Conservation (phyloP, 805 yeast species). For the Danielozyma ontarioensis region DNA sequence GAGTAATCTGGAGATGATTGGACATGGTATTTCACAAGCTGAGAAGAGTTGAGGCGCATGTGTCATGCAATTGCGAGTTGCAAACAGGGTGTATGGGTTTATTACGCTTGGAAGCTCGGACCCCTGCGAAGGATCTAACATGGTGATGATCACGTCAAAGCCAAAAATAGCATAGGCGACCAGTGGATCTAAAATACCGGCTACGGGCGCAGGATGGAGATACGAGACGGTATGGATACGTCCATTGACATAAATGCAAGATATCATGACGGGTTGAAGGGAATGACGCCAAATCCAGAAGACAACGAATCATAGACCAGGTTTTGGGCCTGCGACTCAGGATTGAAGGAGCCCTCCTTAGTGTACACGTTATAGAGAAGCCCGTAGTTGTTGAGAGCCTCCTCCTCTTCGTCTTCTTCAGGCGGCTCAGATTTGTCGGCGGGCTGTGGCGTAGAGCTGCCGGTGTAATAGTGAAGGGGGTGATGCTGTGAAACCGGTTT, state of each 20-base stretch:
- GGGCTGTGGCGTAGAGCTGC: slow-evolving; percentile 13
- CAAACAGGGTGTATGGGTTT: not conserved
- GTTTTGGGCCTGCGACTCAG: slow-evolving; percentile 6
- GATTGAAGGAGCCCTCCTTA: slow-evolving; percentile 25
- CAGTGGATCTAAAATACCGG: no score
- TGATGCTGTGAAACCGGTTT: slow-evolving; percentile 53
- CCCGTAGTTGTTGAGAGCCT: slow-evolving; percentile 30
- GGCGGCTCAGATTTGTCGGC: not conserved
- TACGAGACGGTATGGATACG: no score
- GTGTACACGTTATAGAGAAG: slow-evolving; percentile 32
- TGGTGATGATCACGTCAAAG: no score
- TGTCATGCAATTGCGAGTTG: no score
- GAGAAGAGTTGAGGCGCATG: no score
- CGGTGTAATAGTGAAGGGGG: slow-evolving; percentile 36
- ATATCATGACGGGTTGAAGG: slow-evolving; percentile 42
- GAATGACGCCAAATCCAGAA: slow-evolving; percentile 34
- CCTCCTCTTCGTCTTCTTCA: slow-evolving; percentile 32
- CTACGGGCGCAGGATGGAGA: no score
- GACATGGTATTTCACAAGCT: no score
- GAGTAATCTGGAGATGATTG: no score
- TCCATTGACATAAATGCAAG: no score
- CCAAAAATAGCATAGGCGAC: no score
- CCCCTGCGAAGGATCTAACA: no score
- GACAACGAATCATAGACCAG: slow-evolving; percentile 26
- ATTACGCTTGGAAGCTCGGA: no score